Conservation (phyloP, 371 early-diverging fungal genomes). For the Mucor lusitanicus region DNA sequence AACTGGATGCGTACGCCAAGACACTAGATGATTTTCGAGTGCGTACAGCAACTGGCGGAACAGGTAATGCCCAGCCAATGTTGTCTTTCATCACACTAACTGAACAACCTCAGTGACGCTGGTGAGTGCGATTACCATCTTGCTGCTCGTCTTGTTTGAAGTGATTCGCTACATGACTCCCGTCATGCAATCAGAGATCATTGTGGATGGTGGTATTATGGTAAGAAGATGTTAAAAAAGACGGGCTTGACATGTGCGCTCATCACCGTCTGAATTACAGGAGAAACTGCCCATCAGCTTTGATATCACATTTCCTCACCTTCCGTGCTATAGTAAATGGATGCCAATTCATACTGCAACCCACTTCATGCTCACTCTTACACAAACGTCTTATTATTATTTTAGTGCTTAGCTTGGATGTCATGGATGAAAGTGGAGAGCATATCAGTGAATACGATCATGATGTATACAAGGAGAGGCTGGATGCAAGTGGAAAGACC, state of each 20-base stretch:
- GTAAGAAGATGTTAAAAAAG: constrained; percentile 15
- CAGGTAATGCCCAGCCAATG: constrained; percentile 51
- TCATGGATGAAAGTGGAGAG: constrained; percentile 90
- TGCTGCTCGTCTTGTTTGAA: constrained; percentile 77
- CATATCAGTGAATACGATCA: constrained; percentile 81
- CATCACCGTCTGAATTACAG: constrained; percentile 5
- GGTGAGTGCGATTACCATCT: constrained; percentile 68
- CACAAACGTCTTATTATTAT: not conserved
- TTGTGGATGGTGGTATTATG: constrained; percentile 83
- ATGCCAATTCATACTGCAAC: no score
- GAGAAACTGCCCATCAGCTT: constrained; percentile 86
- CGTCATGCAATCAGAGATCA: constrained; percentile 70
- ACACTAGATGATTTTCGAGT: constrained; percentile 94
- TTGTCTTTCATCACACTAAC: not conserved
- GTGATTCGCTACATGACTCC: constrained; percentile 73
- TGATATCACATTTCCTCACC: constrained; percentile 87
- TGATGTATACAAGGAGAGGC: constrained; percentile 78
- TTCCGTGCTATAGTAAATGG: constrained; percentile 84
- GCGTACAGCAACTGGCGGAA: constrained; percentile 87
- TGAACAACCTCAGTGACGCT: constrained; percentile 66
- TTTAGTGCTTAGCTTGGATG: constrained; percentile 87
- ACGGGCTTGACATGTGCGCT: not conserved
- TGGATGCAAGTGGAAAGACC: constrained; percentile 68
- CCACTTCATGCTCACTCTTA: not conserved
- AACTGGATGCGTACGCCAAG: constrained; percentile 96